Evolutionary conservation across 345 rosid genomes (phyloP), one percentile per base, ranked within the genome.

Genomic region (Rhodamnia argentea): DNA sequence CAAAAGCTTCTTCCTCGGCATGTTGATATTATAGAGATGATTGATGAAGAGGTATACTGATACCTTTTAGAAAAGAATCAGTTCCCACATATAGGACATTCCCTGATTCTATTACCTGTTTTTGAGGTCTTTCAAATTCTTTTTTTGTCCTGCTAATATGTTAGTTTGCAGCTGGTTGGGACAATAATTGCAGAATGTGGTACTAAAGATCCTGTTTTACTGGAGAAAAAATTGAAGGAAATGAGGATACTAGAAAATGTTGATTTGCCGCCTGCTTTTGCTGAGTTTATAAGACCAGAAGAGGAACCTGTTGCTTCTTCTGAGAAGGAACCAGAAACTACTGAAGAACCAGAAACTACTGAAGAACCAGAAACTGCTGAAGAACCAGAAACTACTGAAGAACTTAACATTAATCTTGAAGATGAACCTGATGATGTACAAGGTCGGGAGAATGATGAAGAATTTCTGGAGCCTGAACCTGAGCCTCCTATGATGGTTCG

Each of bases 1-100:
- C 91, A 89, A 87, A 84, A 92, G 59, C 83, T 93, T 88, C 93
- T 92, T 87, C 93, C 93, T 52, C 86, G 93, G 56, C 93, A 93
- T 88, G 90, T 90, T 10, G 92, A 92, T 88, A 91, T 93, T 86
- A 91, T 92, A 74, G 83, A 62, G 85, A 88, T 76, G 89, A 92
- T 93, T 15, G 92, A 91, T 86, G 91, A 92, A 78, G 93, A 92
- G 93, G 91, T 92, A 81, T 70, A 32, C 81, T 37, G 47, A 29
- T 64, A 64, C 23, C 42, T 8, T 64, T 29, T 5, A 29, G 76
- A 44, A 10, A 32, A 10, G 16, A 37, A 4, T 37, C 40, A 37
- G 47, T 70, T 18, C 47, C 47, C 81, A 18, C 18, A 9, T 37
- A 37, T 37, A 37, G 24, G 47, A 18, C 53, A 54, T 26, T 47